Evolutionary conservation across 306 rosid genomes (phyloP).

Genomic region (Trifolium pratense): DNA sequence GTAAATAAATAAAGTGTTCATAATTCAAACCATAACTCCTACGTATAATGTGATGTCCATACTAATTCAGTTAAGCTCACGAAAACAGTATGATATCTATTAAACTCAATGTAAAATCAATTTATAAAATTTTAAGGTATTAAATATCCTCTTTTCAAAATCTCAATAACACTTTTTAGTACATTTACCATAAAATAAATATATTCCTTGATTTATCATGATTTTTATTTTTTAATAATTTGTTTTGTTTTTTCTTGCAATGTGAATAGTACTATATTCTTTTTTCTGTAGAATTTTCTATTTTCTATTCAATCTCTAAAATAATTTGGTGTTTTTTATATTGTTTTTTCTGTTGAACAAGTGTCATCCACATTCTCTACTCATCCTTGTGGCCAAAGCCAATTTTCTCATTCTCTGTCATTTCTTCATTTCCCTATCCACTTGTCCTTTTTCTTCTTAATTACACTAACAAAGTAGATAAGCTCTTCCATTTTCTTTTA

Average conservation of each 20-base stretch:
- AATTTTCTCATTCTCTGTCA: slow-evolving; percentile 38
- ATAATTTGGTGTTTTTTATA: background rate
- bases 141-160: too few species aligned
- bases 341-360: background rate
- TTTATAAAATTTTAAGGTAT: too few species aligned
- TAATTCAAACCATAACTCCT: too few species aligned
- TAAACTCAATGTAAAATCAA: too few species aligned
- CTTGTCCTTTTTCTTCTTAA: slow-evolving; percentile 43
- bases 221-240: background rate
- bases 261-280: background rate
- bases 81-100: too few species aligned
- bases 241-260: background rate
- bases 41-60: too few species aligned
- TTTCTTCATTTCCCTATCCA: slow-evolving; percentile 38
- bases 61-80: too few species aligned
- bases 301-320: background rate
- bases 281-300: background rate
- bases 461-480: slow-evolving; percentile 36
- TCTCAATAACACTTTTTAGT: too few species aligned
- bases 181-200: too few species aligned
- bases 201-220: background rate
- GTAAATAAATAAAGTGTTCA: too few species aligned
- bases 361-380: slow-evolving; percentile 35
- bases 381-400: slow-evolving; percentile 42
- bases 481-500: background rate